Evolutionary conservation across 2,329 filamentous ascomycete genomes (phyloP).

Genomic region (Epichloe amarillans): DNA sequence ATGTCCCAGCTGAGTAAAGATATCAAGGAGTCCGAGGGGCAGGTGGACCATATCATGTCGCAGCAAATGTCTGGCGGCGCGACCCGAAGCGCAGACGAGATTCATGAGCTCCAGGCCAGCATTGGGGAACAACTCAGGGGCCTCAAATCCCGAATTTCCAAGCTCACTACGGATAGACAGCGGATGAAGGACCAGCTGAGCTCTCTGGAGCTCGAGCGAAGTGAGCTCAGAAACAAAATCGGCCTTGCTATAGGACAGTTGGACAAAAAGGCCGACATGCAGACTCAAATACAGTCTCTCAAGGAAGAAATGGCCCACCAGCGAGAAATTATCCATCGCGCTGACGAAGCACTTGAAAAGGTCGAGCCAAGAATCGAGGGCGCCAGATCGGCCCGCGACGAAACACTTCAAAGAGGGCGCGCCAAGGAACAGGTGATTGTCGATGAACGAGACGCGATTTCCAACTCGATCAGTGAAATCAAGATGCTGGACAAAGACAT

Average conservation of each 20-base stretch:
- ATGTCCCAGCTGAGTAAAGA: conserved; percentile 64
- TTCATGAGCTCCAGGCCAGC: conserved; percentile 60
- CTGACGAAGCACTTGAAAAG: conserved; percentile 60
- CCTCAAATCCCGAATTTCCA: conserved; percentile 49
- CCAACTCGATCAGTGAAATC: conserved; percentile 64
- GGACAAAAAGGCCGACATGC: conserved; percentile 64
- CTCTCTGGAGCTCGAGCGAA: conserved; percentile 61
- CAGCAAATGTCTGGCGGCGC: conserved; percentile 58
- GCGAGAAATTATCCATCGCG: conserved; percentile 52
- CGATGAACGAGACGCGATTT: conserved; percentile 56
- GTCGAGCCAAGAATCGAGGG: conserved; percentile 65
- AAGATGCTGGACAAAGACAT: conserved; percentile 66
- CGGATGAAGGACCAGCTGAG: conserved; percentile 55
- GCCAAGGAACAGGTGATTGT: conserved; percentile 60
- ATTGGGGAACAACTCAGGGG: conserved; percentile 54
- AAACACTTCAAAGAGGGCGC: conserved; percentile 57
- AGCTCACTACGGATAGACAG: conserved; percentile 58
- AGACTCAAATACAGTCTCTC: conserved; percentile 58
- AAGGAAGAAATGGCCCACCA: conserved; percentile 56
- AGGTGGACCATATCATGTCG: conserved; percentile 61
- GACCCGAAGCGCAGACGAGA: conserved; percentile 65
- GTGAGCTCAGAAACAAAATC: conserved; percentile 62
- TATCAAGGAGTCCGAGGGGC: conserved; percentile 54
- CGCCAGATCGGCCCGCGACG: conserved; percentile 63
- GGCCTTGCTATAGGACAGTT: conserved; percentile 58